Conservation (phyloP, 1,284 basidiomycete species). For the Coriolopsis trogii region DNA sequence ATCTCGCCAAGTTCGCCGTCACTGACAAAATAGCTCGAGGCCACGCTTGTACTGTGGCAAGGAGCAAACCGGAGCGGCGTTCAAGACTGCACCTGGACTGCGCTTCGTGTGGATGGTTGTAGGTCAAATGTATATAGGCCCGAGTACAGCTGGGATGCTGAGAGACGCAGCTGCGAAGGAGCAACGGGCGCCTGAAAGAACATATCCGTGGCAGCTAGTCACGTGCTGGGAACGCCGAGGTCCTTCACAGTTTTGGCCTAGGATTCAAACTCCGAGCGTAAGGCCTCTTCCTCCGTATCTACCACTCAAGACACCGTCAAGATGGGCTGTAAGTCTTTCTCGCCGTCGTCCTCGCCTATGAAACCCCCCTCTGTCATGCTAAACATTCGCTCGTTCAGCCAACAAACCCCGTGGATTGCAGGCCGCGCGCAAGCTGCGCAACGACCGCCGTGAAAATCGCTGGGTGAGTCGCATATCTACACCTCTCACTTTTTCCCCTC, state of each 20-base stretch:
- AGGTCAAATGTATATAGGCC: too few relatives aligned
- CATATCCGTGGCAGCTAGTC: conserved; percentile 6
- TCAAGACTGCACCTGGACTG: too few relatives aligned
- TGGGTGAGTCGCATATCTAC: conserved; percentile 70
- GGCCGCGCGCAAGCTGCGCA: conserved; percentile 98
- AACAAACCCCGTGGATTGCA: conserved; percentile 99
- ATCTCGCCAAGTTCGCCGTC: too few relatives aligned
- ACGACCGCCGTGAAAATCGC: conserved; percentile 93
- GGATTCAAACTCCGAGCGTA: conserved; percentile 35
- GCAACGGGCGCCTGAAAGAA: not conserved
- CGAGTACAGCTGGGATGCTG: too few relatives aligned
- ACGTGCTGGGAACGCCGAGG: conserved; percentile 26
- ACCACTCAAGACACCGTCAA: conserved; percentile 56
- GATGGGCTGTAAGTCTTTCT: conserved; percentile 77
- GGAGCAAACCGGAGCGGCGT: too few relatives aligned
- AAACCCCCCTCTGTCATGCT: conserved; percentile 19
- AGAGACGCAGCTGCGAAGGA: too few relatives aligned
- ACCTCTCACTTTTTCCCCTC: not conserved
- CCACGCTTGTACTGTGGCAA: too few relatives aligned
- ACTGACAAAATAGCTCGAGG: too few relatives aligned
- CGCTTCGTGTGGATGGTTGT: too few relatives aligned
- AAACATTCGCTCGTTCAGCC: conserved; percentile 46
- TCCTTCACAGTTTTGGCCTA: conserved; percentile 37
- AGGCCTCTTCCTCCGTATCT: conserved; percentile 27
- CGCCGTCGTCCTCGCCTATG: conserved; percentile 12